Evolutionary conservation across 805 yeast genomes (phyloP).

Genomic region (Saturnispora dispora): DNA sequence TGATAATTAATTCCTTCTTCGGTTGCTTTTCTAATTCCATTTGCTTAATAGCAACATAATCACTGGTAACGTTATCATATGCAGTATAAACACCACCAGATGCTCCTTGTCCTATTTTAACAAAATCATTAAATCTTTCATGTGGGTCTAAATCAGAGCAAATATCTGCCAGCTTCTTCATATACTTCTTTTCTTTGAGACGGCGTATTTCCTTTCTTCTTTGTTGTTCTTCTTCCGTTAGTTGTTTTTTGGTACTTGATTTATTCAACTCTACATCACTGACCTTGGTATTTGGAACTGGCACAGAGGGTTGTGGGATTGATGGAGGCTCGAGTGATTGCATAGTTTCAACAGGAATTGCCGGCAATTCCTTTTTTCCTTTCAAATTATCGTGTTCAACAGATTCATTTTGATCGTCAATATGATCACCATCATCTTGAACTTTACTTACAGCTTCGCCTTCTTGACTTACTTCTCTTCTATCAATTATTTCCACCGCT

Average conservation of each 20-base stretch:
- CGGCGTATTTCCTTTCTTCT: conserved; percentile 74
- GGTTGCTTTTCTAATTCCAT: conserved; percentile 95
- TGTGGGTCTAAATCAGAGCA: conserved; percentile 85
- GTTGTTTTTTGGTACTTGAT: conserved; percentile 18
- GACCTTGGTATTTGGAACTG: neutral
- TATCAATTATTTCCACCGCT: neutral
- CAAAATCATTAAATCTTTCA: conserved; percentile 52
- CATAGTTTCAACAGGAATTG: neutral
- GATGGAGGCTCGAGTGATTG: neutral
- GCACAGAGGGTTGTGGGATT: conserved; percentile 7
- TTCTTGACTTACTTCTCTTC: neutral
- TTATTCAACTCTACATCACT: neutral
- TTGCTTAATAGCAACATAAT: conserved; percentile 87
- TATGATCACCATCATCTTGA: neutral
- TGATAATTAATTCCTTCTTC: conserved; percentile 86
- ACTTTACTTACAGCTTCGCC: neutral
- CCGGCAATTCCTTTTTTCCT: conserved; percentile 1
- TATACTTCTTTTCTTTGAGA: conserved; percentile 60
- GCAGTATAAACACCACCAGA: conserved; percentile 96
- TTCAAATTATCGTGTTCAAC: neutral
- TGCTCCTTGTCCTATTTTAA: conserved; percentile 96
- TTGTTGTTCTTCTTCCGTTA: conserved; percentile 51
- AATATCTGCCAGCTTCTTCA: conserved; percentile 61
- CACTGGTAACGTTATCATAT: conserved; percentile 43
- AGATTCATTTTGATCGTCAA: neutral